Percentiles rank a stretch among this genome's conserved stretches.
Conservation (phyloP, 352 stramenopile genomes). For the Phytophthora tubulina region DNA sequence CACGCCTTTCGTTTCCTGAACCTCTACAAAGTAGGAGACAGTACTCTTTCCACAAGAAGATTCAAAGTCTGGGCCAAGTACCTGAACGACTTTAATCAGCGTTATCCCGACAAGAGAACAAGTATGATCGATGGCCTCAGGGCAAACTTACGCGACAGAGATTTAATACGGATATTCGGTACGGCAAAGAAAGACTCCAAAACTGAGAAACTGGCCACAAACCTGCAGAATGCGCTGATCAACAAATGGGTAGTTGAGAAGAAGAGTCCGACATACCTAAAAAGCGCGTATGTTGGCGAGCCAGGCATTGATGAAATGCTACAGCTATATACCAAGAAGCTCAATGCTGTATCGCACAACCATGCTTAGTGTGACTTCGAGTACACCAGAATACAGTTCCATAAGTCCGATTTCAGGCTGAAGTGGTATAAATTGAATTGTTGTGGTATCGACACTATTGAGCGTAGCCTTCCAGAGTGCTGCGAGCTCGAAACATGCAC, state of each 20-base stretch:
- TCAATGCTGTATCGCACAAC: too few species aligned
- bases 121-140: neutral
- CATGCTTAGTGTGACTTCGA: too few species aligned
- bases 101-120: neutral
- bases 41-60: neutral
- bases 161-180: neutral
- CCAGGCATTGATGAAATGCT: too few species aligned
- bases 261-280: too few species aligned
- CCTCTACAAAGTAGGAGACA: neutral
- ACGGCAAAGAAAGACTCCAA: neutral
- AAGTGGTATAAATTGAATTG: too few species aligned
- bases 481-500: slow-evolving; percentile 50
- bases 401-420: too few species aligned
- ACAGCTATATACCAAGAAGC: too few species aligned
- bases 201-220: neutral
- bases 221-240: slow-evolving; percentile 40
- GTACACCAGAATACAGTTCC: too few species aligned
- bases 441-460: too few species aligned
- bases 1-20: neutral
- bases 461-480: slow-evolving; percentile 50
- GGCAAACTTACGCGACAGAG: neutral
- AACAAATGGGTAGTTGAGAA: slow-evolving; percentile 28
- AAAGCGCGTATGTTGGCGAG: too few species aligned
- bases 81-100: neutral
- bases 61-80: neutral